Base-by-base conservation (phyloP, 2,329 filamentous ascomycete species). In the Apiospora hydei region DNA sequence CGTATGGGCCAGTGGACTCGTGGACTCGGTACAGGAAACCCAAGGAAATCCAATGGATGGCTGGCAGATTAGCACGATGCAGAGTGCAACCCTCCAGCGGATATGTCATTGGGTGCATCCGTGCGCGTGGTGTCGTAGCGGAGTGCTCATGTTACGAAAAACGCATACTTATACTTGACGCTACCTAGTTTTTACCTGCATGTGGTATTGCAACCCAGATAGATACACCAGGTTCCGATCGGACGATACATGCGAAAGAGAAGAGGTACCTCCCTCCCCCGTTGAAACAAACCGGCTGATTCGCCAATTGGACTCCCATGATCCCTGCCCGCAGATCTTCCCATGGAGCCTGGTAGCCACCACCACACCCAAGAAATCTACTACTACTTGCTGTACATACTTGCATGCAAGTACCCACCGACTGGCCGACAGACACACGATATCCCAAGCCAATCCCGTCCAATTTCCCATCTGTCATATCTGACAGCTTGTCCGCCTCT, bases 381-480 rank as follows among this genome's bases (percentile, higher is more conserved):
- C 26, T 26, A 3, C 26, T 30, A 30, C 26, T 30, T 30, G 26
- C 26, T 30, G 26, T 3, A 30, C 26, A 30, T 30, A 30, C 26
- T 30, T 30, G 26, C 26, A 30, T 30, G 26, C 34, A 61, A 18
- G 57, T 64, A 64, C 57, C 30, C 11, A 64, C 57, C 26, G 26
- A 30, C 7, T 64, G 57, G 30, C 57, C 38, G 57, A 64, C 57
- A 41, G 57, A n/a, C 57, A n/a, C 57, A 11, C n/a, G 57, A 64
- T 64, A 41, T 64, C 34, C 18, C 57, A 41, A n/a, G 57, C 34
- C 41, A 64, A 41, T 38, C 57, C 57, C 57, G 34, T 64, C 57
- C 57, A 64, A 64, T 64, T 64, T 64, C 57, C 57, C 57, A 64
- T 41, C 57, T 64, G 57, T 64, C 57, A 64, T 64, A 64, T 64